Evolutionary conservation across 768 basidiomycete genomes (phyloP).

Genomic region (Amanita brunnescens): DNA sequence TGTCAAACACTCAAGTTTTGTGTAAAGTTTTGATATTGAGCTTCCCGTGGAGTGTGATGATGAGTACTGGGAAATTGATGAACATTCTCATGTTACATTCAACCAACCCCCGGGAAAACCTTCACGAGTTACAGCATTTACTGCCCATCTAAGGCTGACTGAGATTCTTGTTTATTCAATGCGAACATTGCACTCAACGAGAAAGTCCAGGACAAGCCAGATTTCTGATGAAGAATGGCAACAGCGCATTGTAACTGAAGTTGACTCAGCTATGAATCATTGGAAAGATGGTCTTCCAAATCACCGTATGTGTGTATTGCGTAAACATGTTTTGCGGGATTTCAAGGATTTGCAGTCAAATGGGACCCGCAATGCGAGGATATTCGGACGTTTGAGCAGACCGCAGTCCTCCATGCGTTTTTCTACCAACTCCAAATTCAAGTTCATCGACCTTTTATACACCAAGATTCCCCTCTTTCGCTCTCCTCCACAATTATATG

Average conservation of each 20-base stretch:
- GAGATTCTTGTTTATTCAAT: slow-evolving; percentile 55
- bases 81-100: slow-evolving; percentile 36
- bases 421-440: slow-evolving; percentile 51
- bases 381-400: slow-evolving; percentile 37
- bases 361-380: slow-evolving; percentile 30
- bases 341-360: slow-evolving; percentile 18
- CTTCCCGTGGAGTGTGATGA: slow-evolving; percentile 53
- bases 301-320: slow-evolving; percentile 30
- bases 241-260: slow-evolving; percentile 44
- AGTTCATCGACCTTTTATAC: slow-evolving; percentile 63
- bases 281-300: slow-evolving; percentile 57
- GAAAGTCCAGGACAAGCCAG: slow-evolving; percentile 31
- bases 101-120: slow-evolving; percentile 58
- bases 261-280: slow-evolving; percentile 52
- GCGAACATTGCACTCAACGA: slow-evolving; percentile 45
- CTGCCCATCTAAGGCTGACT: slow-evolving; percentile 44
- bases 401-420: slow-evolving; percentile 35
- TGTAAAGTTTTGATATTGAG: slow-evolving; percentile 52
- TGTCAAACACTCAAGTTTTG: neutral
- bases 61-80: slow-evolving; percentile 37
- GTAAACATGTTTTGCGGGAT: neutral
- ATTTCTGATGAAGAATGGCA: slow-evolving; percentile 47
- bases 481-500: slow-evolving; percentile 60
- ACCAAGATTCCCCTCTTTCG: slow-evolving; percentile 29
- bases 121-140: slow-evolving; percentile 43